phyloP scores from a whole-genome alignment of 179 eudicot genomes.

The Gypsophila paniculata region DNA sequence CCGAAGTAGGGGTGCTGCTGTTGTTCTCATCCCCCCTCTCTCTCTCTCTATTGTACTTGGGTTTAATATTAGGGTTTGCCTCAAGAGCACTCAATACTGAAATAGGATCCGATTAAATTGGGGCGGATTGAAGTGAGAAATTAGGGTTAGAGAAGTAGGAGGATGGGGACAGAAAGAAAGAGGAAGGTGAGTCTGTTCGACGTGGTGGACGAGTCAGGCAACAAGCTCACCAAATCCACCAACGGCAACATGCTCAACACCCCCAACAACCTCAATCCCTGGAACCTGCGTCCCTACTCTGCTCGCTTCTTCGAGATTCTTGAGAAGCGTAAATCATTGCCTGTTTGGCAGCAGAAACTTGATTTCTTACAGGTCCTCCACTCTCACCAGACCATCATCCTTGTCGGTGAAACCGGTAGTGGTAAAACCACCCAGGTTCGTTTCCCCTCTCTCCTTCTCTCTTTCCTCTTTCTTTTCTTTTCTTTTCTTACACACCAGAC shows the following conservation, averaged over 20 bases:
- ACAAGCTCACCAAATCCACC: slow-evolving; percentile 23
- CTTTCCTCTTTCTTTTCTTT: too few relatives aligned
- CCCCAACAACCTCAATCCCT: slow-evolving; percentile 30
- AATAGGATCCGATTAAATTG: slow-evolving; percentile 20
- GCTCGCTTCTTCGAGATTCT: slow-evolving; percentile 65
- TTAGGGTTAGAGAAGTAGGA: not conserved
- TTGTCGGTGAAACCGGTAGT: slow-evolving; percentile 99
- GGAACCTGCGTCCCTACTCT: slow-evolving; percentile 73
- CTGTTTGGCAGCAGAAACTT: slow-evolving; percentile 94
- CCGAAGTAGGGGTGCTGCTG: too few relatives aligned
- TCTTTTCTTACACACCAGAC: too few relatives aligned
- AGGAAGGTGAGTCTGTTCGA: slow-evolving; percentile 92
- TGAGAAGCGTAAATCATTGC: slow-evolving; percentile 81
- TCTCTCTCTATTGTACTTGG: too few relatives aligned
- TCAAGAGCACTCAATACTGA: too few relatives aligned
- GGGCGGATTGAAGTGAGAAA: slow-evolving; percentile 10
- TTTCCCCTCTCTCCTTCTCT: not conserved
- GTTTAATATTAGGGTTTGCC: too few relatives aligned
- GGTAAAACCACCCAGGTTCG: slow-evolving; percentile 93
- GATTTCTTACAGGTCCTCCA: slow-evolving; percentile 64
- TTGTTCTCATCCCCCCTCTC: too few relatives aligned
- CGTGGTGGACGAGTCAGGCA: slow-evolving; percentile 63
- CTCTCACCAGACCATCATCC: slow-evolving; percentile 58
- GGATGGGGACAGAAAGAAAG: slow-evolving; percentile 91
- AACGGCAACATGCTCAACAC: slow-evolving; percentile 40